Conservation (phyloP, 2,329 filamentous ascomycete species). For the Coniella vitis region DNA sequence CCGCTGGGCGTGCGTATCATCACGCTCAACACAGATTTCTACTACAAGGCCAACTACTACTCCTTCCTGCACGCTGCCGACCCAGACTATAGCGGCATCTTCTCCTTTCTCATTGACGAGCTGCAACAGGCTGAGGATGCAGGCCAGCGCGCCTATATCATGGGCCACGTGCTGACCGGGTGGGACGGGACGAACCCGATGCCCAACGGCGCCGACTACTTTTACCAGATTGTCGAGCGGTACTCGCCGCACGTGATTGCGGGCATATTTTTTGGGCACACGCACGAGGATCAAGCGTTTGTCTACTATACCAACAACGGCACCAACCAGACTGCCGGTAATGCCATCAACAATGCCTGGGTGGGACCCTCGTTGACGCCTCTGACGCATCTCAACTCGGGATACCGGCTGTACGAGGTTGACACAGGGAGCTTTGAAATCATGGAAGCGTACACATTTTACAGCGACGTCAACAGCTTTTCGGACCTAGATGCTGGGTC, state of each 20-base stretch:
- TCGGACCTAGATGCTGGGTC: constrained; percentile 23
- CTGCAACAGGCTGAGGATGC: constrained; percentile 35
- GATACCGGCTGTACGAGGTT: constrained; percentile 38
- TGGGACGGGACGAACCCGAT: constrained; percentile 48
- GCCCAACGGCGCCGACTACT: constrained; percentile 35
- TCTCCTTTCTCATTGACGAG: constrained; percentile 36
- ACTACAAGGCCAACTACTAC: constrained; percentile 38
- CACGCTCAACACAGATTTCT: constrained; percentile 40
- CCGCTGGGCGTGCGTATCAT: constrained; percentile 42
- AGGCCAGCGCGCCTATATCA: constrained; percentile 34
- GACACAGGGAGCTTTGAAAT: constrained; percentile 37
- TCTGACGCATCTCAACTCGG: constrained; percentile 37
- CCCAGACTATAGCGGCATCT: constrained; percentile 33
- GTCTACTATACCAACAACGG: constrained; percentile 38
- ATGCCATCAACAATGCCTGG: constrained; percentile 33
- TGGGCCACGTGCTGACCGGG: constrained; percentile 43
- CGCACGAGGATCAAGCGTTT: constrained; percentile 37
- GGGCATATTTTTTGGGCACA: constrained; percentile 35
- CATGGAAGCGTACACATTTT: constrained; percentile 35
- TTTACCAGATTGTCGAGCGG: constrained; percentile 34
- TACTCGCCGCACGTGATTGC: constrained; percentile 38
- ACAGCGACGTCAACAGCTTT: constrained; percentile 35
- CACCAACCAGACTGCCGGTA: constrained; percentile 35
- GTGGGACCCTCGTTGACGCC: constrained; percentile 39
- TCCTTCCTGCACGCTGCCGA: constrained; percentile 32